Evolutionary conservation across 805 yeast species (phyloP).

Genomic region (Hanseniaspora guilliermondii): DNA sequence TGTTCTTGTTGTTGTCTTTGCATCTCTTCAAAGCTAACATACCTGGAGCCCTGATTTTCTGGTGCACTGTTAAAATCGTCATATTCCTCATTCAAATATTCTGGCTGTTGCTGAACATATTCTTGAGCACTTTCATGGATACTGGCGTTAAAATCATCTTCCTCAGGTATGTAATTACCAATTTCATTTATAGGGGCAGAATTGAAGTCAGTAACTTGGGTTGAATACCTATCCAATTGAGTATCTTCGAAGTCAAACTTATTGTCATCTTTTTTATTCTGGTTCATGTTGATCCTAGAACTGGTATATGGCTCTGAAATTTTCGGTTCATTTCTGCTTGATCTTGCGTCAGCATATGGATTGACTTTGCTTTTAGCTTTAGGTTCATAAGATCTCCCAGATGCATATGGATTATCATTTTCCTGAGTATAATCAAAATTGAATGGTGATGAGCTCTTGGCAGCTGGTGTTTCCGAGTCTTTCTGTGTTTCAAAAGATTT

Average conservation of each 20-base stretch:
- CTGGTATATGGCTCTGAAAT: conserved; percentile 13
- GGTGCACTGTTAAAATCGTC: conserved; percentile 65
- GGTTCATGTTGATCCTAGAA: not conserved
- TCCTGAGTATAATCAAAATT: not conserved
- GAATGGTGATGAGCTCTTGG: not conserved
- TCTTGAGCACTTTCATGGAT: conserved; percentile 17
- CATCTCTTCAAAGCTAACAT: conserved; percentile 26
- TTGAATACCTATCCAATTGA: not conserved
- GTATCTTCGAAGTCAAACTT: conserved; percentile 22
- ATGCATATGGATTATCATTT: not conserved
- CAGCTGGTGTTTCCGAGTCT: not conserved
- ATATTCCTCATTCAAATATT: conserved; percentile 30
- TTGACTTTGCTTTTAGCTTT: not conserved
- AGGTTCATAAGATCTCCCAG: not conserved
- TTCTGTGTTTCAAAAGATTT: not conserved
- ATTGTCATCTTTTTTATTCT: not conserved
- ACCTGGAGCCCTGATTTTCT: conserved; percentile 28
- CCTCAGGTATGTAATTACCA: conserved; percentile 16
- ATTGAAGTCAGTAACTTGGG: conserved; percentile 19
- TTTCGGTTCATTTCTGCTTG: conserved; percentile 13
- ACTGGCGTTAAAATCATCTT: conserved; percentile 27
- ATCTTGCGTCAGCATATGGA: not conserved
- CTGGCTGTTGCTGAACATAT: conserved; percentile 13
- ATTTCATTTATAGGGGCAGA: conserved; percentile 15
- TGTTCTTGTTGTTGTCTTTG: conserved; percentile 29